Percentiles rank a stretch among this genome's conserved stretches.
These are phyloP conservation scores for Croton setiger DNA, from an alignment of 441 rosid genomes.

Conservation along the genomic window DNA sequence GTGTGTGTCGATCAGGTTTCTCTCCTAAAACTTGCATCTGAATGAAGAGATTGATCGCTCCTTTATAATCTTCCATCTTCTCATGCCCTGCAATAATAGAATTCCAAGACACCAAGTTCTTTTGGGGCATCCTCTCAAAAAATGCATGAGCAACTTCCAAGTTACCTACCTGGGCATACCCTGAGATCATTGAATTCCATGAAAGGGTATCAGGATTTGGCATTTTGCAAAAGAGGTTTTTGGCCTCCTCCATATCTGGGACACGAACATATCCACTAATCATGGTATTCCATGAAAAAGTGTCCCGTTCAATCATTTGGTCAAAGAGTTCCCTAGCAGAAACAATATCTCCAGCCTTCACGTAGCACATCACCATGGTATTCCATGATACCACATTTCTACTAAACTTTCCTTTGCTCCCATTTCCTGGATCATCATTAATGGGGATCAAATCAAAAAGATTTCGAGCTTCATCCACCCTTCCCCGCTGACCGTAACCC, in stretches of 20 bases:
- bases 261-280: constrained; percentile 50
- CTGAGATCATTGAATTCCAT: constrained; percentile 59
- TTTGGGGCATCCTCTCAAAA: constrained; percentile 51
- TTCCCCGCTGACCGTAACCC: constrained; percentile 58
- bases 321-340: constrained; percentile 56
- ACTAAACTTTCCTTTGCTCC: constrained; percentile 17
- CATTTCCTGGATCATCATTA: constrained; percentile 14
- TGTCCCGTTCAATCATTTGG: constrained; percentile 48
- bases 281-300: constrained; percentile 68
- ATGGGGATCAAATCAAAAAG: constrained; percentile 48
- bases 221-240: constrained; percentile 42
- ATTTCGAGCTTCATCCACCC: constrained; percentile 46
- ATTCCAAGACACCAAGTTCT: constrained; percentile 59
- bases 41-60: constrained; percentile 47
- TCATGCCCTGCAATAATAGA: constrained; percentile 57
- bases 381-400: constrained; percentile 64
- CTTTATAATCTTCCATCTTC: constrained; percentile 41
- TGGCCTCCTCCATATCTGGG: constrained; percentile 50
- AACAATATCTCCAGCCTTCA: constrained; percentile 46
- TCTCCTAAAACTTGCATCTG: constrained; percentile 49
- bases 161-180: constrained; percentile 42
- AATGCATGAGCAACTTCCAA: constrained; percentile 37
- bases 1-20: constrained; percentile 65
- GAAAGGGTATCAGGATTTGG: constrained; percentile 44
- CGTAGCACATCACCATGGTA: constrained; percentile 59